Conservation (phyloP, 1,284 basidiomycete genomes). For the Ustilago xerochloae region DNA sequence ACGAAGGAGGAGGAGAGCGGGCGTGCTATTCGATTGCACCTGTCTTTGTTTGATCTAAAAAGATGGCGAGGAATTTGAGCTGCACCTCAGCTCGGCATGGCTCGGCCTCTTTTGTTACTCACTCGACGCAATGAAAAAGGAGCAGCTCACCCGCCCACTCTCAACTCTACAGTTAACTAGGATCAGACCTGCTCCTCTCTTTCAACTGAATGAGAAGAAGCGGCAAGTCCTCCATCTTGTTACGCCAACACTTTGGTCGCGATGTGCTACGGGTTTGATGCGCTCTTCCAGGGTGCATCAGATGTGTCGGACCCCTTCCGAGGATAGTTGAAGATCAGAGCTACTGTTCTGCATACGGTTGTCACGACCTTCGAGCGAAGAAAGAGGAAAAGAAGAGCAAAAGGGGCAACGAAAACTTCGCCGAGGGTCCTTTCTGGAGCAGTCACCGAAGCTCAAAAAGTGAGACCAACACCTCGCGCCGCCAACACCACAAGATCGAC, state of each 20-base stretch:
- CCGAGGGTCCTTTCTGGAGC: not conserved
- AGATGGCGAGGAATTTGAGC: conserved; percentile 17
- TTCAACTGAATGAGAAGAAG: no score
- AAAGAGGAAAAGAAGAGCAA: not conserved
- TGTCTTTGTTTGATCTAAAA: not conserved
- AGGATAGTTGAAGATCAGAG: no score
- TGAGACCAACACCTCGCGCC: not conserved
- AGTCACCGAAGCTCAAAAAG: not conserved
- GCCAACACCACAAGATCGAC: not conserved
- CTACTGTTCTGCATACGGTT: no score
- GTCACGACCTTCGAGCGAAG: not conserved
- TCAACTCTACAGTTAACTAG: no score
- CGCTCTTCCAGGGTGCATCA: not conserved
- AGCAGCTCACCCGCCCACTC: no score
- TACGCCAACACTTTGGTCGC: not conserved
- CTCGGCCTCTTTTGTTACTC: conserved; percentile 13
- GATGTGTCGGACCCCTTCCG: not conserved
- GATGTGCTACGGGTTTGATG: not conserved
- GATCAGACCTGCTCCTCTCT: no score
- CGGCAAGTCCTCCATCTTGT: not conserved
- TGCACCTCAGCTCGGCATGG: conserved; percentile 31
- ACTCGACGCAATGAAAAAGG: not conserved
- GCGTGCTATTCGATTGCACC: not conserved
- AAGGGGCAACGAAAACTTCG: not conserved
- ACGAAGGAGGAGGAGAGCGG: no score